Evolutionary conservation across 192 early-diverging fungal genomes (phyloP).

Genomic region (Haplosporangium gracile): DNA sequence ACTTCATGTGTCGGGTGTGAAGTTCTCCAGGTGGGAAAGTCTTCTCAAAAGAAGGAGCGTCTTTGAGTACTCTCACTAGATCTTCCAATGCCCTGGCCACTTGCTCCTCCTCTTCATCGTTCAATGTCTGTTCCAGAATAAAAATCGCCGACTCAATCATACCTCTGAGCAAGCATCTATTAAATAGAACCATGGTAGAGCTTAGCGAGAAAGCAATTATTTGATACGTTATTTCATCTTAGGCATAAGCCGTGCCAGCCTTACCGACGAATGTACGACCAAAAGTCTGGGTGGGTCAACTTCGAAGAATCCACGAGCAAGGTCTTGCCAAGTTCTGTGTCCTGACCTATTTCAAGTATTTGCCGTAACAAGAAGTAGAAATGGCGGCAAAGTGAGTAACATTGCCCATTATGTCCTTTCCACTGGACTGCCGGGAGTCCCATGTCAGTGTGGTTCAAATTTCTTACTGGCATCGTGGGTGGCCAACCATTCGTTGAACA

Average conservation of each 20-base stretch:
- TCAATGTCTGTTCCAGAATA: slow-evolving; percentile 42
- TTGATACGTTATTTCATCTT: background rate
- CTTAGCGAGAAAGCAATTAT: background rate
- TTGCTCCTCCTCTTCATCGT: slow-evolving; percentile 35
- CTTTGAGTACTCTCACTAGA: slow-evolving; percentile 20
- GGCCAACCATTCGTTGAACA: slow-evolving; percentile 36
- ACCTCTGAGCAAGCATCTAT: slow-evolving; percentile 44
- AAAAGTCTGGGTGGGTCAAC: slow-evolving; percentile 36
- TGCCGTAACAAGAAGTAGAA: background rate
- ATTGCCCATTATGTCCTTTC: background rate
- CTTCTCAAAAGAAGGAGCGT: slow-evolving; percentile 27
- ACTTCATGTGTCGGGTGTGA: slow-evolving; percentile 19
- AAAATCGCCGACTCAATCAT: slow-evolving; percentile 30
- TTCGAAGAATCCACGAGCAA: slow-evolving; percentile 10
- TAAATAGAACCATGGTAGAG: background rate
- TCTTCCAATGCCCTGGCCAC: slow-evolving; percentile 27
- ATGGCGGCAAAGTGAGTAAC: background rate
- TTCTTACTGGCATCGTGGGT: slow-evolving; percentile 29
- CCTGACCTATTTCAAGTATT: background rate
- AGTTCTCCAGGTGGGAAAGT: slow-evolving; percentile 11
- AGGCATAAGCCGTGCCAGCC: background rate
- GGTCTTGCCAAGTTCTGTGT: slow-evolving; percentile 22
- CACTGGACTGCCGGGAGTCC: no score
- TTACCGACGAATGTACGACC: slow-evolving; percentile 46
- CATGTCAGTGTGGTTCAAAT: background rate